Conservation (phyloP, 805 yeast genomes). For the Cyberlindnera maritima region DNA sequence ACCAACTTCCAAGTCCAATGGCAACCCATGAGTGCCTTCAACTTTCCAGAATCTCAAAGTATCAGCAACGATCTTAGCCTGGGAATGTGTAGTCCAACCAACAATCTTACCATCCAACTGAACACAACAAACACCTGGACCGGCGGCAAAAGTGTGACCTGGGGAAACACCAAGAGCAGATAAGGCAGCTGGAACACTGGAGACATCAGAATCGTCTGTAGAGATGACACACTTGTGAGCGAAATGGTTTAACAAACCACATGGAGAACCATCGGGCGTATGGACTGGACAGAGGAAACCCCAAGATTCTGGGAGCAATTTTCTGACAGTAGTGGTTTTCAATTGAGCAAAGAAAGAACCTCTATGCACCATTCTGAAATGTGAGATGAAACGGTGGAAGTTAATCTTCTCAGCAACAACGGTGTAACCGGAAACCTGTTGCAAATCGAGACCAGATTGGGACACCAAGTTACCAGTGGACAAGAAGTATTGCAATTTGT, state of each 20-base stretch:
- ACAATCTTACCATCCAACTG: slow-evolving; percentile 90
- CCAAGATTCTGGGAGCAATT: slow-evolving; percentile 96
- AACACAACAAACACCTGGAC: slow-evolving; percentile 84
- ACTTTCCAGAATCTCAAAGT: slow-evolving; percentile 93
- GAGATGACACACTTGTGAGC: slow-evolving; percentile 92
- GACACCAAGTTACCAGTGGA: slow-evolving; percentile 97
- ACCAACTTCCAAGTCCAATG: slow-evolving; percentile 87
- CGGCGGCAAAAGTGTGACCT: slow-evolving; percentile 77
- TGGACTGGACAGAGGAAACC: slow-evolving; percentile 99
- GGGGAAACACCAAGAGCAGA: slow-evolving; percentile 78
- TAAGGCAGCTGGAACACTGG: slow-evolving; percentile 63
- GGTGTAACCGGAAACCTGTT: slow-evolving; percentile 96
- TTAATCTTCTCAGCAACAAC: slow-evolving; percentile 98
- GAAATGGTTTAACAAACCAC: slow-evolving; percentile 96
- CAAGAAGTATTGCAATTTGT: slow-evolving; percentile 87
- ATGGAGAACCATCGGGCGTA: slow-evolving; percentile 99
- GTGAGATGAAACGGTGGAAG: slow-evolving; percentile 95
- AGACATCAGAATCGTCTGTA: slow-evolving; percentile 71
- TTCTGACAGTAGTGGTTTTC: slow-evolving; percentile 96
- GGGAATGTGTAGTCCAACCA: slow-evolving; percentile 92
- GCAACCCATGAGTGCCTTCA: slow-evolving; percentile 73
- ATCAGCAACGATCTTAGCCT: slow-evolving; percentile 83
- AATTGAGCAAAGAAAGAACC: slow-evolving; percentile 98
- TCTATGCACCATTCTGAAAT: slow-evolving; percentile 99
- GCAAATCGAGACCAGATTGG: slow-evolving; percentile 95